These are phyloP conservation scores for Coemansia sp. DNA, from an alignment of 192 early-diverging fungal species.

Conservation along the genomic window DNA sequence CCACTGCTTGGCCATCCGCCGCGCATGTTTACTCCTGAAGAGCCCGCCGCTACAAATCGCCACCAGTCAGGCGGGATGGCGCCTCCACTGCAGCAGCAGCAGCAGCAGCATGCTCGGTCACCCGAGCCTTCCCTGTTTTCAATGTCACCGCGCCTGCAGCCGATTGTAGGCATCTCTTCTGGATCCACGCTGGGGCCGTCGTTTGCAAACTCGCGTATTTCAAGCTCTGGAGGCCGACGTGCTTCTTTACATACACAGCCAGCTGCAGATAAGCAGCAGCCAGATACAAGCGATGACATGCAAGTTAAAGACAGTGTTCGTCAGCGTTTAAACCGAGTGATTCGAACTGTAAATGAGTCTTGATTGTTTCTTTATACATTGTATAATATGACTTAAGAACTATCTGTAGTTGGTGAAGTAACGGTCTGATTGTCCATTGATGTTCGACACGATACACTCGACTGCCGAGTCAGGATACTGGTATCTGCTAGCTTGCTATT, in stretches of 20 bases:
- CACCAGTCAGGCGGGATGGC: background rate
- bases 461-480: background rate
- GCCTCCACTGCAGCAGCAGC: too few species aligned
- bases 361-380: slow-evolving; percentile 2
- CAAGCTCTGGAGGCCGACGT: slow-evolving; percentile 14
- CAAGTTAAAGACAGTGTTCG: slow-evolving; percentile 51
- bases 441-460: slow-evolving; percentile 9
- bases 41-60: slow-evolving; percentile 10
- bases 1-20: slow-evolving; percentile 29
- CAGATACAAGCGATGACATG: slow-evolving; percentile 22
- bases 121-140: slow-evolving; percentile 12
- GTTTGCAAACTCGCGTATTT: slow-evolving; percentile 16
- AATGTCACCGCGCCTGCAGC: slow-evolving; percentile 37
- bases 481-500: slow-evolving; percentile 9
- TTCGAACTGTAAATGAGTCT: slow-evolving; percentile 48
- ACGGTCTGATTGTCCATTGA: slow-evolving; percentile 7
- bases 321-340: slow-evolving; percentile 45
- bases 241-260: slow-evolving; percentile 3
- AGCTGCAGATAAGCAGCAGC: background rate
- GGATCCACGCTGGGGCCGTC: slow-evolving; percentile 21
- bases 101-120: slow-evolving; percentile 23
- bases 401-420: slow-evolving; percentile 1
- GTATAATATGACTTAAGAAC: background rate
- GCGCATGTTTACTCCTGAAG: slow-evolving; percentile 45
- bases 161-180: slow-evolving; percentile 34